Conservation (phyloP, 1,284 basidiomycete genomes). For the Thecaphora frezii region DNA sequence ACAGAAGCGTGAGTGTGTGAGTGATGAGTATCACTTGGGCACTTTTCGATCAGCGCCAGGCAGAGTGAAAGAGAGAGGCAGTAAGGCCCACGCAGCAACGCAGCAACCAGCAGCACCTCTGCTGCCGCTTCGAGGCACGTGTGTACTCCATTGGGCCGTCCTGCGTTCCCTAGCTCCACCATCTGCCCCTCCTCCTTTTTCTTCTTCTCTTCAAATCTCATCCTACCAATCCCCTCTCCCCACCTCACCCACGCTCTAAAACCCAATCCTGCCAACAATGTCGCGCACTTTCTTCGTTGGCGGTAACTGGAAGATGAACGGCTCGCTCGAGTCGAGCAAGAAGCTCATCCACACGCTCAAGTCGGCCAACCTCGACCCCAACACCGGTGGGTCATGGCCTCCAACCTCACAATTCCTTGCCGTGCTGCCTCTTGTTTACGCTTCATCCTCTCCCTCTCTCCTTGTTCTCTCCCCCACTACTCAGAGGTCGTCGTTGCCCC, state of each 20-base stretch:
- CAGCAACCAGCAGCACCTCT: no score
- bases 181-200: no score
- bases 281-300: constrained; percentile 54
- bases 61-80: no score
- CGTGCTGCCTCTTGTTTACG: background rate
- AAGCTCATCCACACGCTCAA: constrained; percentile 46
- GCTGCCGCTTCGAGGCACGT: no score
- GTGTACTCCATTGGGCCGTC: no score
- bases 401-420: background rate
- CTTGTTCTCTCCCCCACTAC: background rate
- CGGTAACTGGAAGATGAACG: constrained; percentile 60
- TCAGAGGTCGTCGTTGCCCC: constrained; percentile 56
- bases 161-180: no score
- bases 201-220: background rate
- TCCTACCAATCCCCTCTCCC: background rate
- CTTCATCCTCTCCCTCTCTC: background rate
- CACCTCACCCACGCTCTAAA: background rate
- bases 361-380: constrained; percentile 50
- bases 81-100: no score
- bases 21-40: no score
- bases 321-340: constrained; percentile 54
- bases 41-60: no score
- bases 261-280: constrained; percentile 19
- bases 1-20: no score
- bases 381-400: constrained; percentile 33